These are phyloP conservation scores for Myrica gale DNA, from an alignment of 306 rosid species.

Conservation along the genomic window DNA sequence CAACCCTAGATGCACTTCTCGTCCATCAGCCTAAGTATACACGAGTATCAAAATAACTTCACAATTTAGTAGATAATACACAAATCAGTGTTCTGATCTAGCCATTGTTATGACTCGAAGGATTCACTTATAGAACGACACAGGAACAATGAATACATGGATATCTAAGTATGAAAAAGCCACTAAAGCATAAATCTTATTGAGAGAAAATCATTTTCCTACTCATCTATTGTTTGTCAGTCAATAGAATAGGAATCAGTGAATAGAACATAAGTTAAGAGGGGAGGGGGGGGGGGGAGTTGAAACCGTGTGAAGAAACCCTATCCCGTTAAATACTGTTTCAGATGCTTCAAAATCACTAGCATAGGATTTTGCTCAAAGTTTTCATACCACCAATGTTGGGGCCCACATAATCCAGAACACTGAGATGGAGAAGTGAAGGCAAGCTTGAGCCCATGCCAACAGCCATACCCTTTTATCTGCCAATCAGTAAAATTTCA, in stretches of 20 bases:
- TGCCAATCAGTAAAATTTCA: conserved; percentile 43
- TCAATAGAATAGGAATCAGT: no score
- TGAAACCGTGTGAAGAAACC: background rate
- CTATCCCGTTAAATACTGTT: background rate
- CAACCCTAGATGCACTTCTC: conserved; percentile 84
- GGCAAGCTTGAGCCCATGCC: conserved; percentile 88
- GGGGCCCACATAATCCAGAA: conserved; percentile 98
- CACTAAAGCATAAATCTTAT: background rate
- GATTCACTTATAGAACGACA: background rate
- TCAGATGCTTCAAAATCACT: conserved; percentile 12
- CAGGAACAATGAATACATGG: background rate
- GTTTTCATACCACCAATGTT: conserved; percentile 81
- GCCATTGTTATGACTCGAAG: background rate
- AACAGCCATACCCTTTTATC: conserved; percentile 95
- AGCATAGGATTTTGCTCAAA: background rate
- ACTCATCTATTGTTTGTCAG: no score
- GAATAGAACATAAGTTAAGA: background rate
- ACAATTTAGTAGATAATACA: background rate
- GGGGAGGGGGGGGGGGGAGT: background rate
- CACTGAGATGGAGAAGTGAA: conserved; percentile 72
- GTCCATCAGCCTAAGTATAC: conserved; percentile 83
- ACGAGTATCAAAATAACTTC: conserved; percentile 18
- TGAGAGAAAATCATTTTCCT: background rate
- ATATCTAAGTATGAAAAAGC: conserved; percentile 14
- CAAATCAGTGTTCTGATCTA: background rate